Evolutionary conservation across 495 filamentous ascomycete species (phyloP).

Genomic region (Xylaria bambusicola): DNA sequence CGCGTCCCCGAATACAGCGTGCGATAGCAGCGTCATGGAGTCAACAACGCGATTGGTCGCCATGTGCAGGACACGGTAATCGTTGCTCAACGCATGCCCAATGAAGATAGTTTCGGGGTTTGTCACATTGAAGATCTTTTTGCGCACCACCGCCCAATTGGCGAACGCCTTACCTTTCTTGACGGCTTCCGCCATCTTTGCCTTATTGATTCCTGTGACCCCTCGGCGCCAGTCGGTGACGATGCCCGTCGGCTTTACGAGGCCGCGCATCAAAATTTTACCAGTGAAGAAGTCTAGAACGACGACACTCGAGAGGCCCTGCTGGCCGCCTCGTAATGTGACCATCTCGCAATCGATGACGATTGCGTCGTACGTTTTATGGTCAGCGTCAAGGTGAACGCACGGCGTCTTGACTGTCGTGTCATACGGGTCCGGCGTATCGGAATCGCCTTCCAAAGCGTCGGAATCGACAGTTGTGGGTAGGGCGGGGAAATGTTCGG

Average conservation of each 20-base stretch:
- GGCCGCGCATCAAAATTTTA: conserved; percentile 40
- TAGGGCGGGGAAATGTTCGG: not conserved
- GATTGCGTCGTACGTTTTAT: conserved; percentile 18
- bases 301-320: not conserved
- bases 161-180: conserved; percentile 18
- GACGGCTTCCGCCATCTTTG: conserved; percentile 16
- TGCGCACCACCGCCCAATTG: conserved; percentile 37
- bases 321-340: not conserved
- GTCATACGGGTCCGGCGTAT: not conserved
- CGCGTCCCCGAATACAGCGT: conserved; percentile 22
- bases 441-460: not conserved
- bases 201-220: conserved; percentile 39
- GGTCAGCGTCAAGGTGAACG: not conserved
- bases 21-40: conserved; percentile 25
- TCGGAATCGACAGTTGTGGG: not conserved
- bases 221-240: conserved; percentile 45
- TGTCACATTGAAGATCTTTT: conserved; percentile 37
- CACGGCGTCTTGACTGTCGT: not conserved
- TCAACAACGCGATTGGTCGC: conserved; percentile 36
- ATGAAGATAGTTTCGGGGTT: conserved; percentile 37
- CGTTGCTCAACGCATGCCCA: conserved; percentile 27
- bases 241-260: conserved; percentile 42
- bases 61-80: conserved; percentile 30
- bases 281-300: conserved; percentile 49
- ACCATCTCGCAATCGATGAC: conserved; percentile 57